Base-by-base conservation (phyloP, 805 yeast genomes). In the Diddensiella caesifluorescens region DNA sequence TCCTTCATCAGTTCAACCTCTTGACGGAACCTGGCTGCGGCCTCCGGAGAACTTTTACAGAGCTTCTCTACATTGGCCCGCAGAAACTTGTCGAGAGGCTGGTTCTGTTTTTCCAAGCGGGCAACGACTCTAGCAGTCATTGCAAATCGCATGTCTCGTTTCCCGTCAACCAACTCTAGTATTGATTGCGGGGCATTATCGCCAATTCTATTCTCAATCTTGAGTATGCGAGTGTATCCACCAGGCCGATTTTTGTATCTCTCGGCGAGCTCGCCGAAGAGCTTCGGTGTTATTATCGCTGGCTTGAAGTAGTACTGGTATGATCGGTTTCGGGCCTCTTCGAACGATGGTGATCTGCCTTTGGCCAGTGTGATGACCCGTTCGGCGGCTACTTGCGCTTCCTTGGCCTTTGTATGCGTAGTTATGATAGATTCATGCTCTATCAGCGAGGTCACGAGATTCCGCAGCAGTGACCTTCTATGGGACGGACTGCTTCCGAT, bases 101-200 rank as follows among this genome's bases (percentile, higher is more conserved):
- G 62, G 3, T 74, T 77, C 56, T 80, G 86, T 38, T 71, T 63
- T 63, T 83, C 80, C 40, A 82, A 67, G 51, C 95, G 73, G n/a
- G 95, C 95, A 4, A 83, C 90, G 3, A 77, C 70, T 61, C 85
- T 76, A n/a, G 95, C 95, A 5, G 78, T 72, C 55, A 77, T 66
- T 78, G 94, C 83, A 50, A 78, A 73, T 53, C 80, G 76, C 70
- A 84, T 73, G 58, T 86, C 95, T 45, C 77, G 67, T 59, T 69
- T 63, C 3, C 80, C 77, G 53, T 84, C 95, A 1, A 90, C 94
- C 36, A 92, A 69, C 63, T 92, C 98, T 41, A 92, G 57, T 5
- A 89, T 79, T 0, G 92, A 80, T 71, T 85, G 92, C 23, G 89
- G 89, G 0, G 97, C 95, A 47, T 79, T 83, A 60, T 92, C 98